A percentile compares a stretch with the other conserved stretches of the same genome.
Conservation (phyloP, 345 rosid genomes). For the Boechera stricta region DNA sequence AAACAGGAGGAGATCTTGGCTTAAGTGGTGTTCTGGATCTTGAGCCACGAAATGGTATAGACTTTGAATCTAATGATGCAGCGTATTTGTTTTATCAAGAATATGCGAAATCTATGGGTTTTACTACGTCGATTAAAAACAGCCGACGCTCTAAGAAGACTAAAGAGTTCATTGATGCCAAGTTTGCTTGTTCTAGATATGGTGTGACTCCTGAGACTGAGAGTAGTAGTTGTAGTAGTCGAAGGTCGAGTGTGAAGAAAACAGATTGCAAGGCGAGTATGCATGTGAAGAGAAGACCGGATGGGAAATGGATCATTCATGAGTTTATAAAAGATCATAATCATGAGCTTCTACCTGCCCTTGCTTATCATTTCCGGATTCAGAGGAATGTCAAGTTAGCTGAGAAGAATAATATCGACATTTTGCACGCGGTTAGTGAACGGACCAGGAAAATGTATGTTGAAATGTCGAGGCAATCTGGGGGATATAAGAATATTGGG, state of each 20-base stretch:
- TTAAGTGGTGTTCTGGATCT: conserved; percentile 47
- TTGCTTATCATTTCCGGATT: conserved; percentile 59
- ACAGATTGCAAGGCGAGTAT: conserved; percentile 79
- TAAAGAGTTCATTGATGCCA: conserved; percentile 72
- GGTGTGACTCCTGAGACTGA: conserved; percentile 70
- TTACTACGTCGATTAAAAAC: conserved; percentile 67
- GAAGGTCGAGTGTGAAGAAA: conserved; percentile 62
- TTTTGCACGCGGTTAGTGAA: conserved; percentile 57
- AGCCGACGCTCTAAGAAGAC: conserved; percentile 74
- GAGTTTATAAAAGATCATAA: conserved; percentile 71
- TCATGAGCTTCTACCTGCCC: conserved; percentile 73
- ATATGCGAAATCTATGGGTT: conserved; percentile 72
- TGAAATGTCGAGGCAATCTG: conserved; percentile 56
- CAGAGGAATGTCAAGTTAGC: conserved; percentile 62
- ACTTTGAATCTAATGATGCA: conserved; percentile 64
- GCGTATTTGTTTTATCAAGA: conserved; percentile 75
- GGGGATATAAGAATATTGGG: conserved; percentile 45
- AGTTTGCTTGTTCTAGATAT: conserved; percentile 79
- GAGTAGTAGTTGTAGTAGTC: conserved; percentile 47
- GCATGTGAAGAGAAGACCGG: conserved; percentile 74
- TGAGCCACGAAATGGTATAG: conserved; percentile 61
- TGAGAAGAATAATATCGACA: conserved; percentile 61
- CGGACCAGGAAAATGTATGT: conserved; percentile 58
- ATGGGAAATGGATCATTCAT: conserved; percentile 75
- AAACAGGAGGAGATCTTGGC: conserved; percentile 37